Conservation (phyloP, 106 monocot species). For the Posidonia australis region DNA sequence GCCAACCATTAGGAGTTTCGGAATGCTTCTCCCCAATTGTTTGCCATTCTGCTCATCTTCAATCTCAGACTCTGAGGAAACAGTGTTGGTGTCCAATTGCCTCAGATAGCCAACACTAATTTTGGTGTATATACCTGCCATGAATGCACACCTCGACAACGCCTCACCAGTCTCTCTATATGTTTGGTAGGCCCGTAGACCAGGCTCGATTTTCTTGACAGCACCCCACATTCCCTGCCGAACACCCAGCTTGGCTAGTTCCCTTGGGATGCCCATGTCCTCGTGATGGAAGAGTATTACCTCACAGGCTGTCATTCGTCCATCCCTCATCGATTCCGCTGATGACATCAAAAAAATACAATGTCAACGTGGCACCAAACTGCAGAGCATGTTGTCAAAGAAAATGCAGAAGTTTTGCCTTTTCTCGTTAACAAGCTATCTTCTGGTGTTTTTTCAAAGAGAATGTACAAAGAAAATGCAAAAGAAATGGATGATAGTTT, state of each 20-base stretch:
- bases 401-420: background rate
- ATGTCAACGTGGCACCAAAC: background rate
- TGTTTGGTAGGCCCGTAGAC: conserved; percentile 65
- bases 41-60: conserved; percentile 26
- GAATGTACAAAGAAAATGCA: no score
- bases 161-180: conserved; percentile 30
- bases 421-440: background rate
- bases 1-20: conserved; percentile 45
- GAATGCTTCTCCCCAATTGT: conserved; percentile 26
- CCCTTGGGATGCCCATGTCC: conserved; percentile 95
- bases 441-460: background rate
- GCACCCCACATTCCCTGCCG: conserved; percentile 92
- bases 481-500: background rate
- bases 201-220: conserved; percentile 80
- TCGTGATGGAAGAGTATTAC: conserved; percentile 88
- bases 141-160: conserved; percentile 28
- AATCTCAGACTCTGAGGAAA: conserved; percentile 9
- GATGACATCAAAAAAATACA: conserved; percentile 2
- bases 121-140: conserved; percentile 51
- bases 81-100: conserved; percentile 19
- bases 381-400: background rate
- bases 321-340: conserved; percentile 71
- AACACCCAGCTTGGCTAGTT: conserved; percentile 81
- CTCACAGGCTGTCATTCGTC: conserved; percentile 68
- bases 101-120: conserved; percentile 28